Percentiles rank a stretch among this genome's conserved stretches.
Evolutionary conservation across 2,329 filamentous ascomycete species (phyloP).

Genomic region (Coniochaeta ligniaria): DNA sequence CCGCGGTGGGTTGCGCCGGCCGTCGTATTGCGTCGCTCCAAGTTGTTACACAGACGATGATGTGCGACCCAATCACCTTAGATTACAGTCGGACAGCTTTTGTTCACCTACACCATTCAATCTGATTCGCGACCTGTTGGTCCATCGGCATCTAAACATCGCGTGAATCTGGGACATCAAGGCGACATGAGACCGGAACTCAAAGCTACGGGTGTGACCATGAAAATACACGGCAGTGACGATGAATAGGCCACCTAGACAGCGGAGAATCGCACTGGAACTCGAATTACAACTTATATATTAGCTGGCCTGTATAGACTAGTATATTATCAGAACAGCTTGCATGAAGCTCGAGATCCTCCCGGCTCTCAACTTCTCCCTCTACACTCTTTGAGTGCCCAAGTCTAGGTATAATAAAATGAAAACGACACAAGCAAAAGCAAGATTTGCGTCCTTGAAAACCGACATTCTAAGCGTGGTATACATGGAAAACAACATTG

Average conservation of each 20-base stretch:
- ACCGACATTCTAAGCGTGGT: neutral
- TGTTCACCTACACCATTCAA: neutral
- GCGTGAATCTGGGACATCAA: neutral
- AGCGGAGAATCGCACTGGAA: neutral
- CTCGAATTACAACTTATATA: neutral
- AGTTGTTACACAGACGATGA: neutral
- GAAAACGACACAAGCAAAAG: neutral
- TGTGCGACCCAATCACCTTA: no score
- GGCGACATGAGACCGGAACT: neutral
- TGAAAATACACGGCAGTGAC: no score
- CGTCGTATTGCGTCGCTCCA: neutral
- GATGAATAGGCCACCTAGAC: no score
- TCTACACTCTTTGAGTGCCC: neutral
- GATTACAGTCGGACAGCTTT: neutral
- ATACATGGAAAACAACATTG: neutral
- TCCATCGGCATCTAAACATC: neutral
- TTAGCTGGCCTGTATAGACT: neutral
- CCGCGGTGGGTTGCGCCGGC: neutral
- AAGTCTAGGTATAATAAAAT: neutral
- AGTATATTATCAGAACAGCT: neutral
- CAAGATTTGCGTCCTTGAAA: neutral
- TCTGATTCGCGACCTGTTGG: neutral
- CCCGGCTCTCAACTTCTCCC: neutral
- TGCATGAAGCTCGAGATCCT: neutral
- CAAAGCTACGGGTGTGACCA: no score